Conservation (phyloP, 2,329 filamentous ascomycete species). For the Ciborinia camelliae region DNA sequence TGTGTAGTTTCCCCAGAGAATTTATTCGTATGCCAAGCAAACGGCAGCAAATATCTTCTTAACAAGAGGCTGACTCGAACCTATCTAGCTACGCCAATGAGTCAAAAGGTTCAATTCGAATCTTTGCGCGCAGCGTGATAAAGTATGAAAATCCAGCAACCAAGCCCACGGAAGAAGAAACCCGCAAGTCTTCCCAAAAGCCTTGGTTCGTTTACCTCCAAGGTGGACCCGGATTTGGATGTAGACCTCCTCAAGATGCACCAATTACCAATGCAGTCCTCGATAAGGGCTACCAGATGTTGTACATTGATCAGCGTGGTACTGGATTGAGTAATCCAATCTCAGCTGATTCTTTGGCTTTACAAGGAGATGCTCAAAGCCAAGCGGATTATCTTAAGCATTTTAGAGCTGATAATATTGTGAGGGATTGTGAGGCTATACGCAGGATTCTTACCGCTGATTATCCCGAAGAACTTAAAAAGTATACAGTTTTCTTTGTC, state of each 20-base stretch:
- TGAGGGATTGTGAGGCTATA: constrained; percentile 84
- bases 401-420: constrained; percentile 87
- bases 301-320: constrained; percentile 88
- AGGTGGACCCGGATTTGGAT: constrained; percentile 54
- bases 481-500: constrained; percentile 49
- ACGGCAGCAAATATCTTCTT: constrained; percentile 41
- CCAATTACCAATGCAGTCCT: constrained; percentile 68
- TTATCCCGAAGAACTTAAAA: constrained; percentile 65
- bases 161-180: constrained; percentile 38
- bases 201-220: constrained; percentile 72
- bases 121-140: constrained; percentile 74
- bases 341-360: constrained; percentile 65
- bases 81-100: constrained; percentile 12
- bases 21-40: background rate
- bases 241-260: constrained; percentile 69
- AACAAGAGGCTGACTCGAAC: constrained; percentile 37
- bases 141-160: constrained; percentile 56
- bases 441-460: constrained; percentile 68
- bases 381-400: constrained; percentile 79
- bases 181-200: constrained; percentile 47
- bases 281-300: constrained; percentile 76
- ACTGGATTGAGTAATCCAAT: constrained; percentile 82
- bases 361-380: constrained; percentile 58
- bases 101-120: constrained; percentile 54
- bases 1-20: constrained; percentile 60